Evolutionary conservation across 75 land plant genomes (phyloP).

Genomic region (Sequoiadendron giganteum): DNA sequence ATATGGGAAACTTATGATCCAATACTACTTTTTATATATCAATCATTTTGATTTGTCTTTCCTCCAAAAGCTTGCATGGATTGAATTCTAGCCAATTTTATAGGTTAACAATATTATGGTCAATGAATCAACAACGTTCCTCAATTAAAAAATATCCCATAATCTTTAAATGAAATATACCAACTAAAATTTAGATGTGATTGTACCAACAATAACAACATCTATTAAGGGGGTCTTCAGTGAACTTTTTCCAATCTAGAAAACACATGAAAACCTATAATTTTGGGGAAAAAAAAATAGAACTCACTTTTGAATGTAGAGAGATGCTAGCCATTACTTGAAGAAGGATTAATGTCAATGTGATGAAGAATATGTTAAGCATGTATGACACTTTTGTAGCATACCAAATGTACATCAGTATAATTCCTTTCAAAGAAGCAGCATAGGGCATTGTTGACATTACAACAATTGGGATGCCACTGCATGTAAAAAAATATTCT

Average conservation of each 20-base stretch:
- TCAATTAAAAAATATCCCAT: neutral
- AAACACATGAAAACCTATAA: neutral
- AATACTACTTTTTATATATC: too few relatives aligned
- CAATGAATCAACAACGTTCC: neutral
- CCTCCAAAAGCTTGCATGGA: too few relatives aligned
- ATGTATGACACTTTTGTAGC: constrained; percentile 66
- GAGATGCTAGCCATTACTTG: constrained; percentile 73
- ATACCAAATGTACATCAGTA: constrained; percentile 91
- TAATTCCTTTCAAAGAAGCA: constrained; percentile 56
- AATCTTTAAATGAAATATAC: neutral
- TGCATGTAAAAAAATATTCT: constrained; percentile 35
- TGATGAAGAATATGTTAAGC: constrained; percentile 91
- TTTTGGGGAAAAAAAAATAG: neutral
- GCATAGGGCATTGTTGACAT: constrained; percentile 51
- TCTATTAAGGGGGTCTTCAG: too few relatives aligned
- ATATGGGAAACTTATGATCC: too few relatives aligned
- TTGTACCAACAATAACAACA: neutral
- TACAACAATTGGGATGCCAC: constrained; percentile 55
- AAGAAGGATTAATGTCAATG: constrained; percentile 75
- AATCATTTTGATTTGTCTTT: too few relatives aligned
- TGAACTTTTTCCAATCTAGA: neutral
- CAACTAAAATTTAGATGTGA: too few relatives aligned
- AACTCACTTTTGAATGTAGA: constrained; percentile 79
- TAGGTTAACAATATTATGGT: neutral
- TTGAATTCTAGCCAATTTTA: too few relatives aligned